Evolutionary conservation across 139 green algal genomes (phyloP), one percentile per base, ranked within the genome.

Genomic region (Nannochloris sp.): DNA sequence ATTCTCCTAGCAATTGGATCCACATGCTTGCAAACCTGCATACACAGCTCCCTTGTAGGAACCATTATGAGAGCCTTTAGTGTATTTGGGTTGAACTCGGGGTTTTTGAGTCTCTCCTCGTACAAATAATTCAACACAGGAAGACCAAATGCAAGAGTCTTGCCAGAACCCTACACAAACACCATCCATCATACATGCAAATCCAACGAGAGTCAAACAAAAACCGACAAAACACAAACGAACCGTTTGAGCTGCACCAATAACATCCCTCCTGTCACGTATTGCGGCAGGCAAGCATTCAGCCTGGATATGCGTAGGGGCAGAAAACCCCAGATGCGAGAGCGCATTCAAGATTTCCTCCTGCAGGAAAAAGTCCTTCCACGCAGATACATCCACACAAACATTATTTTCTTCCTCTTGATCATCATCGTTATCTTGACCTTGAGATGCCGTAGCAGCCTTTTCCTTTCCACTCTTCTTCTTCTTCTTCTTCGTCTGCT

Each of bases 71-170:
- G 20, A 16, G 14, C 5, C 20, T 53, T 53, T 14, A 23, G 12
- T 23, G 10, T 11, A 53, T 44, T 45, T 46, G 55, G 17, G 4
- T 58, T 8, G 0, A 40, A 11, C 9, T 40, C 33, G 11, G 5
- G 20, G 29, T 28, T 16, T 49, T 23, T 23, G 23, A n/a, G n/a
- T 29, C 11, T 43, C 59, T 45, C 25, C 58, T 80, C 68, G 23
- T 69, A 46, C 25, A 75, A 31, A 64, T 96, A 75, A 44, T 84
- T 46, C 56, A 97, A 45, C 40, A 97, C 96, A 43, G 93, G 93
- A 53, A 98, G 75, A 1, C 83, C 93, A 68, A 97, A 99, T 0
- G 93, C 93, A 43, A 99, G 83, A 4, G 93, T 99, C 75, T 98
- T 99, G n/a, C 93, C 93, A 36, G 83, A 94, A 10, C 93, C 93